Evolutionary conservation across 1,139 yeast species (phyloP).

Genomic region (Wickerhamiella infanticola): DNA sequence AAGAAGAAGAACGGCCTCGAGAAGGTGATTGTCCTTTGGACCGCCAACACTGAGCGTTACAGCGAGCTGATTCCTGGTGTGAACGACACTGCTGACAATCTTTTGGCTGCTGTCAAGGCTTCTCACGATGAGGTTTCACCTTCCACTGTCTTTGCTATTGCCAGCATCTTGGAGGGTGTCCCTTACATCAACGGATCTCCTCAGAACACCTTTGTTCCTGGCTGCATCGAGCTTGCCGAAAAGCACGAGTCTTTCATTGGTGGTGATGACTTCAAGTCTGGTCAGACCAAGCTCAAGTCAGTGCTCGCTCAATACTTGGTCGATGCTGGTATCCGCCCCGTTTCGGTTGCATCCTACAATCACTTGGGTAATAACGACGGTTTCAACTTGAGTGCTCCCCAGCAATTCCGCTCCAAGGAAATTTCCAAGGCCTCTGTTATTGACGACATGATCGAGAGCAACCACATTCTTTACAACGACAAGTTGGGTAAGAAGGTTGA

Average conservation of each 20-base stretch:
- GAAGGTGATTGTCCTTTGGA: constrained; percentile 85
- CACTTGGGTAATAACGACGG: constrained; percentile 97
- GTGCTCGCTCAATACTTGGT: constrained; percentile 91
- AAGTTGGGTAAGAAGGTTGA: constrained; percentile 68
- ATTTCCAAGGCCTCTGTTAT: constrained; percentile 86
- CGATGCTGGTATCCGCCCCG: constrained; percentile 93
- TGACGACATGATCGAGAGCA: constrained; percentile 86
- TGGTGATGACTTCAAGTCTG: constrained; percentile 95
- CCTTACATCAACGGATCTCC: constrained; percentile 96
- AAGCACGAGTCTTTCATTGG: constrained; percentile 64
- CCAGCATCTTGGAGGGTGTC: constrained; percentile 70
- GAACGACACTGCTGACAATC: constrained; percentile 75
- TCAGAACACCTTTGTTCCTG: constrained; percentile 94
- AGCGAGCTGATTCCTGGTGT: constrained; percentile 65
- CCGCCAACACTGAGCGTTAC: constrained; percentile 93
- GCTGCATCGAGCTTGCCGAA: constrained; percentile 83
- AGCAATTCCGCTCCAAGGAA: constrained; percentile 90
- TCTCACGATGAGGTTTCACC: constrained; percentile 82
- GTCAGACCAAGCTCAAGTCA: constrained; percentile 90
- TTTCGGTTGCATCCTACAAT: constrained; percentile 87
- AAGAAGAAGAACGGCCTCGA: constrained; percentile 60
- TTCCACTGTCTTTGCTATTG: constrained; percentile 83
- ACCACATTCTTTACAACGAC: constrained; percentile 70
- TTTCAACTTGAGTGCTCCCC: constrained; percentile 76
- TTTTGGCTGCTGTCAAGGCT: constrained; percentile 54